Base-by-base conservation (phyloP, 306 rosid species). In the Dryas octopetala region DNA sequence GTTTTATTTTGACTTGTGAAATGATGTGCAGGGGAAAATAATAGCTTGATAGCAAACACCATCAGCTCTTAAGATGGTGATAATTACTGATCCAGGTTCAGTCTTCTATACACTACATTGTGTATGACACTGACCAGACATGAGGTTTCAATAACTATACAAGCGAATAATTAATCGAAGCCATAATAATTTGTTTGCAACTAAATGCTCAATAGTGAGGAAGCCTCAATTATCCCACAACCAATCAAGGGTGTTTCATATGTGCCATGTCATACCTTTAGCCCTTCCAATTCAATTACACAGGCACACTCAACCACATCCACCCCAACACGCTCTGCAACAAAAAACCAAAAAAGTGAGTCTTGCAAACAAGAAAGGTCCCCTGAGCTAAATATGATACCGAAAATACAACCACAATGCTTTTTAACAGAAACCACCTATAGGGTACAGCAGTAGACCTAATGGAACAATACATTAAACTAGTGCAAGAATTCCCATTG, bases 261-360 rank as follows among this genome's bases (percentile, higher is more conserved):
- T 11, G 53, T 46, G 38, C 28, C 62, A 59, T 58, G 83, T 2
- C 73, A 58, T 86, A 96, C 99, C 98, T 90, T 89, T 45, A 96
- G 84, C 82, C 85, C 99, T 0, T 95, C 87, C 77, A 96, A 83
- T 80, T 89, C 99, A 59, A 96, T 90, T 46, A 96, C 96, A 58
- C 98, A 96, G 71, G 99, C 99, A 48, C 97, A 92, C 82, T 96
- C 99, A 64, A 90, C 89, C 78, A 96, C 97, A 13, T 82, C 19
- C 59, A 86, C 98, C 28, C 85, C 96, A 69, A 92, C 96, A 45
- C 98, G 97, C 78, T 96, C 98, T 96, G 90, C 82, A 81, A 85
- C 55, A 77, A 52, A 55, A 60, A 53, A 46, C 0, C 4, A 59
- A 61, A 71, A 52, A 73, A 14, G 63, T 55, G 41, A 78, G 77